A percentile compares a stretch with the other conserved stretches of the same genome.
phyloP scores from a whole-genome alignment of 2,329 filamentous ascomycete species.

The Remersonia thermophila region DNA sequence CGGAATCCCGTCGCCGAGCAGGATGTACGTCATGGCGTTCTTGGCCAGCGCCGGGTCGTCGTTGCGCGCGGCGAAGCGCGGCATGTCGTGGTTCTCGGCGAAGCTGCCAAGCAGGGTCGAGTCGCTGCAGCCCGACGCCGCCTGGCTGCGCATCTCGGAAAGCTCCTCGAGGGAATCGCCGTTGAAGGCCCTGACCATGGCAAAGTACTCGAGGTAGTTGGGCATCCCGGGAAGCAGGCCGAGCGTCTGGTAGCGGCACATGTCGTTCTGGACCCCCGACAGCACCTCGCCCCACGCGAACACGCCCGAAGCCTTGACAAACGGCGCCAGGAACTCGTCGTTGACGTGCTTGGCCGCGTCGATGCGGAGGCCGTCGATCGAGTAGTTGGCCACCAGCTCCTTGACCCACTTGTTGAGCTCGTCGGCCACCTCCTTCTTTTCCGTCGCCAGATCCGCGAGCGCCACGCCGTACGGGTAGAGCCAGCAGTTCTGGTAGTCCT shows the following conservation, averaged over 20 bases:
- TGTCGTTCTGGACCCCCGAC: constrained; percentile 38
- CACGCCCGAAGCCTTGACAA: constrained; percentile 41
- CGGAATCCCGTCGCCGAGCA: constrained; percentile 45
- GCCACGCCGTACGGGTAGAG: constrained; percentile 39
- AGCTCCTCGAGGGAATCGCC: constrained; percentile 27
- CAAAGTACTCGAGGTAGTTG: constrained; percentile 41
- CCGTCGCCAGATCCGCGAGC: constrained; percentile 51
- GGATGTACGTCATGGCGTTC: constrained; percentile 49
- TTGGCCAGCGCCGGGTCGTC: constrained; percentile 43
- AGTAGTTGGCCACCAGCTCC: constrained; percentile 45
- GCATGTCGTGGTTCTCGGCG: constrained; percentile 47
- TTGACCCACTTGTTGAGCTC: constrained; percentile 48
- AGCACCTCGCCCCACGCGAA: constrained; percentile 51
- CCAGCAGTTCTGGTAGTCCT: constrained; percentile 35
- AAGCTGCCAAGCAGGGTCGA: constrained; percentile 37
- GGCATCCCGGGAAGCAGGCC: constrained; percentile 36
- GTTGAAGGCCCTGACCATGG: constrained; percentile 26
- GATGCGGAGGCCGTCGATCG: constrained; percentile 48
- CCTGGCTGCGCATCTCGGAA: constrained; percentile 26
- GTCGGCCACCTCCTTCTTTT: constrained; percentile 32
- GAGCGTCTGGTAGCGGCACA: constrained; percentile 42
- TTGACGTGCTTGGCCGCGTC: constrained; percentile 52
- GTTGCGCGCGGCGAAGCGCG: constrained; percentile 40
- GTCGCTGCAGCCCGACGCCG: constrained; percentile 29
- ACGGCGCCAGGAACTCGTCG: constrained; percentile 43